phyloP scores from a whole-genome alignment of 1,284 basidiomycete species.

The Tremellales sp. region DNA sequence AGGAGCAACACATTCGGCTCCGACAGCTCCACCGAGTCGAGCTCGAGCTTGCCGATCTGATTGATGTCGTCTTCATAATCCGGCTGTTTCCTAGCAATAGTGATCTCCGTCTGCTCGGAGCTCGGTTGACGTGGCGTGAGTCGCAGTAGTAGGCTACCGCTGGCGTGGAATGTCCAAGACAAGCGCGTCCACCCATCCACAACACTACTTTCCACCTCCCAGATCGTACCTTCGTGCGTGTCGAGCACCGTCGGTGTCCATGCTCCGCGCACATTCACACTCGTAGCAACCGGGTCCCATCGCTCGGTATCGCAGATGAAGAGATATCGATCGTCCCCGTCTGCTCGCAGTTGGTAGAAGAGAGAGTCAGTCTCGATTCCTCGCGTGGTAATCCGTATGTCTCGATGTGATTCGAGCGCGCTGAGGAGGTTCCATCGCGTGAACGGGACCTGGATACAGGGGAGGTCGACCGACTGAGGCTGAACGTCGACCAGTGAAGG shows the following conservation, averaged over 20 bases:
- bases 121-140: conserved; percentile 8
- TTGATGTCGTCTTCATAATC: conserved; percentile 9
- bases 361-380: conserved; percentile 21
- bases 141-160: conserved; percentile 15
- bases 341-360: conserved; percentile 26
- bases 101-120: no score
- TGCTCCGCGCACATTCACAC: conserved; percentile 13
- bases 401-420: conserved; percentile 12
- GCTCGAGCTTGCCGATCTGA: conserved; percentile 6
- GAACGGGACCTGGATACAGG: conserved; percentile 10
- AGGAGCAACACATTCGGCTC: conserved; percentile 28
- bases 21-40: conserved; percentile 14
- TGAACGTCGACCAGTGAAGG: conserved; percentile 23
- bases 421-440: conserved; percentile 13
- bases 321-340: conserved; percentile 21
- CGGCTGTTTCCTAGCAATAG: conserved; percentile 6
- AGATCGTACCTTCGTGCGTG: conserved; percentile 14
- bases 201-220: conserved; percentile 7
- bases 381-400: conserved; percentile 17
- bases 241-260: conserved; percentile 20
- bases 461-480: conserved; percentile 2
- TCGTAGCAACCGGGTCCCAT: conserved; percentile 16
- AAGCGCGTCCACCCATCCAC: conserved; percentile 10
- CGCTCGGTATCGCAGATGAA: conserved; percentile 31
- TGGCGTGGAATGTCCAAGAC: conserved; percentile 20